Base-by-base conservation (phyloP, 352 stramenopile genomes). In the Globisporangium ultimum region DNA sequence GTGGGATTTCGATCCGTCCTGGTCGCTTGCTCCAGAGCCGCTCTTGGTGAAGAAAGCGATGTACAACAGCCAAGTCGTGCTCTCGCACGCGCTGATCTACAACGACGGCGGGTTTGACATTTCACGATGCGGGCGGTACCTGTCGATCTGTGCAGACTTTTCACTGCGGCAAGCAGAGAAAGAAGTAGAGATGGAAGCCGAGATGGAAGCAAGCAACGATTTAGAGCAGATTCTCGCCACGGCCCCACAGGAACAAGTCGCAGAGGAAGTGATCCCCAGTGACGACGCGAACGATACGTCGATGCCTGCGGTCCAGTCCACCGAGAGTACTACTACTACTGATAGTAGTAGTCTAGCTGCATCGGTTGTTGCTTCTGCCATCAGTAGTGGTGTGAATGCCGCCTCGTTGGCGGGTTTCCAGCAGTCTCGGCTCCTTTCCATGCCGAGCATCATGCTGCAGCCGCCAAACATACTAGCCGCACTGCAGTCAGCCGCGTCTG, bases 21-120 rank as follows among this genome's bases (percentile, higher is more conserved):
- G 85, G 85, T 75, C 85, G 6, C 54, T 90, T 21, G 82, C 85
- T 2, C 67, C 80, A 3, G 81, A 95, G 58, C 85, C 83, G 14
- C 62, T 89, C 12, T 59, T 89, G 41, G 78, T 72, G 38, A 91
- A 88, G 56, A 92, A 92, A 54, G 85, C 85, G 11, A 95, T 95
- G 85, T 79, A 88, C 55, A 91, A 91, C 60, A 89, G 83, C 24
- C 84, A 82, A 11, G 70, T 89, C 0, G 82, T 96, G 60, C 67
- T 98, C 45, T 93, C 88, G 1, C 87, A 97, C 56, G 93, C 96
- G 5, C 80, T 98, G 53, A 88, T 99, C 28, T 99, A 99, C 73
- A 99, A 98, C 65, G 96, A 99, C 69, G 96, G 96, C 50, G 96
- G 96, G 40, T 98, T 99, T 72, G 96, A 99, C 72, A 88, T 99